phyloP scores from a whole-genome alignment of 306 rosid species.

The Cyclanthera cordifolia region DNA sequence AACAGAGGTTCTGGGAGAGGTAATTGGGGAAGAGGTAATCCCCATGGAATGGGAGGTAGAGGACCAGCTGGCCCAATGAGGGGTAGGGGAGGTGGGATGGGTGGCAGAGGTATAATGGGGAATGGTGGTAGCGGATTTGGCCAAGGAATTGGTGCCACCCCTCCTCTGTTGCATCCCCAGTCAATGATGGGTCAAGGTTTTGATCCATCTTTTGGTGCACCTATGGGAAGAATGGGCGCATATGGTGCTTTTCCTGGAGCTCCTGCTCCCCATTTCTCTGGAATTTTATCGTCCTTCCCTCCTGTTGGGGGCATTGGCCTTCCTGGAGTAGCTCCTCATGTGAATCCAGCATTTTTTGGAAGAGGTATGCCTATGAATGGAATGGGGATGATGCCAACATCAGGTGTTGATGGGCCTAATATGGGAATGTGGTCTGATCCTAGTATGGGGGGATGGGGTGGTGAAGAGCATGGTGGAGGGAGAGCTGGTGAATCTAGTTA shows the following conservation, averaged over 20 bases:
- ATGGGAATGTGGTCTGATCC: conserved; percentile 99
- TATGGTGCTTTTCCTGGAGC: conserved; percentile 96
- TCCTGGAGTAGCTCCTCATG: conserved; percentile 96
- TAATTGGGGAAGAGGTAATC: conserved; percentile 82
- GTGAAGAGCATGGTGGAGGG: conserved; percentile 80
- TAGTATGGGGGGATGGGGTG: conserved; percentile 87
- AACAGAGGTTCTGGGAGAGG: conserved; percentile 78
- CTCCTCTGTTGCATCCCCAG: conserved; percentile 76
- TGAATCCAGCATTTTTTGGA: conserved; percentile 92
- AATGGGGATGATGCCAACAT: conserved; percentile 89
- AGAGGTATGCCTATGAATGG: conserved; percentile 95
- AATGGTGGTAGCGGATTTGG: conserved; percentile 87
- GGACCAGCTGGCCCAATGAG: conserved; percentile 78
- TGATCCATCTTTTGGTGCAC: conserved; percentile 89
- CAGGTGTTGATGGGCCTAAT: conserved; percentile 83
- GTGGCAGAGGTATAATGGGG: conserved; percentile 87
- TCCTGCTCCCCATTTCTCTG: conserved; percentile 71
- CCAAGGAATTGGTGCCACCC: conserved; percentile 73
- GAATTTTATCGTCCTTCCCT: conserved; percentile 69
- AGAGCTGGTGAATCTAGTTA: conserved; percentile 85
- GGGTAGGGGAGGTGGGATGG: conserved; percentile 69
- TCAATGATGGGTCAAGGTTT: conserved; percentile 90
- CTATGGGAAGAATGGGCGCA: conserved; percentile 82
- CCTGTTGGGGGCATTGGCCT: conserved; percentile 80
- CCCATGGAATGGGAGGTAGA: conserved; percentile 72